Evolutionary conservation across 768 basidiomycete genomes (phyloP), one percentile per base, ranked within the genome.

Genomic region (Cubamyces lactineus): DNA sequence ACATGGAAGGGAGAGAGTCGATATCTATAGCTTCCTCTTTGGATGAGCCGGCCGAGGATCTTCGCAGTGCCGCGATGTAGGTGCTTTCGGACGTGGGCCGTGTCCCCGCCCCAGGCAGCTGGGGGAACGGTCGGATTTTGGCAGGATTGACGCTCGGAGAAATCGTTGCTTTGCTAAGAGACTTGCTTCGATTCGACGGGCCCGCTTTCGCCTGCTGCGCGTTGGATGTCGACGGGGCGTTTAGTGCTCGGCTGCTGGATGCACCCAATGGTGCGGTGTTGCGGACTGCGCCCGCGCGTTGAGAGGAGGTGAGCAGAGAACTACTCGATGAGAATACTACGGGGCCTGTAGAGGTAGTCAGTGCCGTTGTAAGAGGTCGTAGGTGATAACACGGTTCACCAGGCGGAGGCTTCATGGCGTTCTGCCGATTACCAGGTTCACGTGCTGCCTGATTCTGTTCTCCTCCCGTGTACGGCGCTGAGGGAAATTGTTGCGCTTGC

Each of bases 401-500:
- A 28, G 50, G 17, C 13, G 21, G 13, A 7, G 49, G 49, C 21
- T 52, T 49, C 26, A 45, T 42, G 1, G 23, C 17, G 17, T 45
- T 34, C 16, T 59, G 57, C 41, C 42, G 47, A 46, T 28, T 3
- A 13, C 24, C 28, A 47, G 54, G 15, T 21, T 13, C 45, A 30
- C 16, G 34, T 1, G 34, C 16, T 39, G 19, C 57, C 47, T 23
- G 40, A 17, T 34, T 43, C 39, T 30, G 57, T 11, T 19, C 41
- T 11, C 41, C 54, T 13, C 26, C 24, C 13, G 19, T 13, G 24
- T 41, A 42, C 9, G 57, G 57, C 5, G 38, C 53, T 0, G 54
- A 43, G 5, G 64, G 61, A 17, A 69, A 53, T 34, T 53, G 59
- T 38, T 63, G 61, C 57, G 57, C 59, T 62, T n/a, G 62, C 53